Conservation (phyloP, 2,329 filamentous ascomycete genomes). For the Orbilia brochopaga region DNA sequence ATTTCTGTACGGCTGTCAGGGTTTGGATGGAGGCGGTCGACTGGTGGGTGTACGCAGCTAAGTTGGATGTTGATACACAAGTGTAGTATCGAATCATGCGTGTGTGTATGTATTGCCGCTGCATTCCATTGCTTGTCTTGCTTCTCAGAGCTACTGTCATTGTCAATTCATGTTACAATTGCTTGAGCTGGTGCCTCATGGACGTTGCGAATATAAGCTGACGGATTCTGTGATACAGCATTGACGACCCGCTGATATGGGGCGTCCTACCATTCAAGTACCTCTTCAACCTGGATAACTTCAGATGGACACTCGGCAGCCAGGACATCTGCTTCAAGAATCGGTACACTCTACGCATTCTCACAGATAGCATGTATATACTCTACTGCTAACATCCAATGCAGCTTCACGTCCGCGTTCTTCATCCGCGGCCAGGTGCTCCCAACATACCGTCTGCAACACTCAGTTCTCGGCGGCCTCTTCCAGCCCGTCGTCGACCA, state of each 20-base stretch:
- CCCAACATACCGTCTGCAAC: conserved; percentile 79
- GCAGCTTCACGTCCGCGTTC: conserved; percentile 66
- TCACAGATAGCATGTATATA: neutral
- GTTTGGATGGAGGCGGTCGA: conserved; percentile 8
- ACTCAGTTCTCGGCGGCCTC: conserved; percentile 80
- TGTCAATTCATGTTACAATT: too few species aligned
- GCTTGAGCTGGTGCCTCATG: too few species aligned
- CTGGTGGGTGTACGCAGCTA: neutral
- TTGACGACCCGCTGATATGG: conserved; percentile 96
- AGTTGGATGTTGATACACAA: conserved; percentile 24
- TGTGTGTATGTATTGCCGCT: conserved; percentile 69
- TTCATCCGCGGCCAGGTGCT: conserved; percentile 89
- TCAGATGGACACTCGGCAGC: conserved; percentile 87
- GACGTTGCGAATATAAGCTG: conserved; percentile 54
- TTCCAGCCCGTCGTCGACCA: conserved; percentile 81
- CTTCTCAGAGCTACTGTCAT: too few species aligned
- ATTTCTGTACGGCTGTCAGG: conserved; percentile 18
- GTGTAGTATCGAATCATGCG: conserved; percentile 80
- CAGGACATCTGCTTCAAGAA: conserved; percentile 90
- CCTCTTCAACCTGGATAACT: conserved; percentile 72
- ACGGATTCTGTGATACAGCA: conserved; percentile 62
- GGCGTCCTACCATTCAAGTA: conserved; percentile 80
- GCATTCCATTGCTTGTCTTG: neutral
- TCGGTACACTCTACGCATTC: too few species aligned
- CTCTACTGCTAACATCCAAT: conserved; percentile 2